Base-by-base conservation (phyloP, 306 rosid species). In the Medicago truncatula region DNA sequence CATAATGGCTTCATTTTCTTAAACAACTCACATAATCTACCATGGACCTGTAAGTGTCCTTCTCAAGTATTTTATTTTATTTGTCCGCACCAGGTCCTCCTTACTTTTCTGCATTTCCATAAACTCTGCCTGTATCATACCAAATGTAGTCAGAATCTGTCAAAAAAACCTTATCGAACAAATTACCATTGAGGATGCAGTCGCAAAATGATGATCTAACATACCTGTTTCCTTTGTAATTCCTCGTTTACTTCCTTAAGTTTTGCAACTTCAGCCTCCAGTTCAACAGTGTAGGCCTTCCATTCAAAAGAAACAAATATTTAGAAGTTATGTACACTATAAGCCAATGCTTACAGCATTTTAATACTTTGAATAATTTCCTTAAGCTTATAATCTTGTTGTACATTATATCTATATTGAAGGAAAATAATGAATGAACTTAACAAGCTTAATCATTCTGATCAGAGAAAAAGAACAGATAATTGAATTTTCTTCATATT, bases 11-110 rank as follows among this genome's bases (percentile, higher is more conserved):
- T 76, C 71, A 57, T 77, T 71, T 34, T 67, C 49, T 53, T 52
- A 46, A 69, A 56, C n/a, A 57, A 76, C 56, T 68, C 61, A 71
- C 47, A 44, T 4, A 14, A 34, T 78, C 83, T 90, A 92, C 97
- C 97, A 95, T 8, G 97, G 99, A 10, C 97, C 98, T 2, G 99
- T 95, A 60, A 85, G 73, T 57, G 99, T 92, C 83, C 99, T 86
- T 76, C 99, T 85, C 82, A 95, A 84, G 85, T 92, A 87, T 44
- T 50, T 88, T 56, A 86, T 87, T 87, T 92, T 90, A 17, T 76
- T 76, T 64, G 75, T 79, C 84, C 79, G 56, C 20, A 72, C 64
- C 64, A 66, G 64, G 85, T 89, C 93, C 80, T 80, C 99, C 93
- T 92, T 75, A 46, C 68, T 80, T 85, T 86, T 90, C 92, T 90